Percentiles rank a stretch among this genome's conserved stretches.
These are phyloP conservation scores for Aspergillus awamori DNA, from an alignment of 2,329 filamentous ascomycete species.

Conservation along the genomic window DNA sequence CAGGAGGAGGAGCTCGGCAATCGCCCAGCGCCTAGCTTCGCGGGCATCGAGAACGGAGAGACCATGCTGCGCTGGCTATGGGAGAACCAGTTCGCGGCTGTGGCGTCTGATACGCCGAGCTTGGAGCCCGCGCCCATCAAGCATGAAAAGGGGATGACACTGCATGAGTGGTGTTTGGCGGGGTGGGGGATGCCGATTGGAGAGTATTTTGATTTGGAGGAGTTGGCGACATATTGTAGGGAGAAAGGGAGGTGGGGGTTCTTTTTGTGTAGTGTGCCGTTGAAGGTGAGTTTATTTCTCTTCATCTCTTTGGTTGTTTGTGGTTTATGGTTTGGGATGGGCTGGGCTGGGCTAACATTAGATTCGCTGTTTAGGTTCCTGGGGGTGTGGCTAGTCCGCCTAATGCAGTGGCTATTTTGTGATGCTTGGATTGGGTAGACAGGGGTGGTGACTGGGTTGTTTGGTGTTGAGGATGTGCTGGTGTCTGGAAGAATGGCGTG, in stretches of 20 bases:
- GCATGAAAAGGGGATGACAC: conserved; percentile 20
- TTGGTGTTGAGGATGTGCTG: neutral
- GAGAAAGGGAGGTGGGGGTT: conserved; percentile 46
- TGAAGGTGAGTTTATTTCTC: conserved; percentile 42
- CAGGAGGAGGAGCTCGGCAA: conserved; percentile 43
- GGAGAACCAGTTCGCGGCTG: conserved; percentile 59
- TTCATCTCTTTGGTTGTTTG: neutral
- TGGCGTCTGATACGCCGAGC: conserved; percentile 59
- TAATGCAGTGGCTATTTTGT: conserved; percentile 51
- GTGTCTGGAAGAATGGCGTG: conserved; percentile 22
- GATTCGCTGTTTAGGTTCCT: conserved; percentile 36
- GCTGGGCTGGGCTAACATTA: neutral
- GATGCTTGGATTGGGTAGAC: neutral
- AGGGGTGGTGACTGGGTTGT: neutral
- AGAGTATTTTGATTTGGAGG: conserved; percentile 51
- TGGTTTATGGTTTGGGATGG: neutral
- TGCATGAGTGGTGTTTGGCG: conserved; percentile 43
- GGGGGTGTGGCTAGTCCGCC: conserved; percentile 52
- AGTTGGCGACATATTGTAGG: conserved; percentile 42
- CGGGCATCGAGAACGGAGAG: conserved; percentile 54
- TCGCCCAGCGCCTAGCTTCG: conserved; percentile 25
- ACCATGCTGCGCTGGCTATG: conserved; percentile 60
- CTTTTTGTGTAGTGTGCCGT: conserved; percentile 53
- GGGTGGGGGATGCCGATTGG: conserved; percentile 55
- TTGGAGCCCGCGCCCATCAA: conserved; percentile 45